Base-by-base conservation (phyloP, 2,329 filamentous ascomycete species). In the Graphilbum sp. region DNA sequence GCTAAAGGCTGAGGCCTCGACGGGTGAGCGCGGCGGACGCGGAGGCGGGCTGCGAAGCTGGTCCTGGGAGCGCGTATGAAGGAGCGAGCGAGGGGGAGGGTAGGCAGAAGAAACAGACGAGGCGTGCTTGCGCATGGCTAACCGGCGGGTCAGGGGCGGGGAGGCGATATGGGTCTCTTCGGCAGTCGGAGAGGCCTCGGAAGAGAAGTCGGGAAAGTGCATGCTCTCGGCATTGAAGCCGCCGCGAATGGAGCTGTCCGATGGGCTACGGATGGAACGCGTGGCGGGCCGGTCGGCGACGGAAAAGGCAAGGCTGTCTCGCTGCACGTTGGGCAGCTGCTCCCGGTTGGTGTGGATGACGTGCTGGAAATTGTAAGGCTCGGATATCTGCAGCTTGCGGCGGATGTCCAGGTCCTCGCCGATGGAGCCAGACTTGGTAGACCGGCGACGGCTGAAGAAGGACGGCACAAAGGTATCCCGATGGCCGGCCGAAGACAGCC, bases 291-390 rank as follows among this genome's bases (percentile, higher is more conserved):
- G 7, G 10, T 29, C 11, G 10, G 13, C 7, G 13, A 6, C 59
- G 40, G 64, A 60, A 41, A 67, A 65, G n/a, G 11, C 60, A 58
- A 13, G 59, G 45, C 57, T 64, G 3, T 54, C 47, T 21, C 56
- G 53, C 32, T 60, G 55, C 7, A 63, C 43, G 39, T 56, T 57
- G 4, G 62, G 54, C 3, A 66, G 41, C 36, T 65, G 58, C 23
- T 73, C 64, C 34, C 64, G 65, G 12, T 63, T 58, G 12, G 67
- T 72, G 50, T 77, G 72, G 4, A 68, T 65, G 25, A 79, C 61
- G 52, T 79, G 74, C 49, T 77, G 72, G 43, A 79, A 79, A 57
- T 78, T 76, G 54, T 74, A 78, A 3, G 74, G 74, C 1, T 61
- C 66, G 1, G 74, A 79, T 38, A 79, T 79, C 38, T 66, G 63